Evolutionary conservation across 2,329 filamentous ascomycete genomes (phyloP).

Genomic region (Eurotiales sp.): DNA sequence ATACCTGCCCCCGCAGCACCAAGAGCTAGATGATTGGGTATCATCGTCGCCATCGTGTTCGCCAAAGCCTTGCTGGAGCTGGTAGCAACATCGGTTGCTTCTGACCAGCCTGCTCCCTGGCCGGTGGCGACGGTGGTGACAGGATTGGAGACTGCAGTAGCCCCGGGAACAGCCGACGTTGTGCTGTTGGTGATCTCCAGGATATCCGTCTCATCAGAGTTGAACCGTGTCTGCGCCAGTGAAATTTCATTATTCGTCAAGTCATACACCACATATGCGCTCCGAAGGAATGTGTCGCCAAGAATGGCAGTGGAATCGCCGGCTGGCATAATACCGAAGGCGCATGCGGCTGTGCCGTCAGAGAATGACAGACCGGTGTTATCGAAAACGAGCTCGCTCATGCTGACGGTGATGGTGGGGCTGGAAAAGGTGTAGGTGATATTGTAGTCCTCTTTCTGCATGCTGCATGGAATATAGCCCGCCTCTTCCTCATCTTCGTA

Average conservation of each 20-base stretch:
- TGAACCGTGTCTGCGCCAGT: slow-evolving; percentile 59
- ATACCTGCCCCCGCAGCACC: slow-evolving; percentile 5
- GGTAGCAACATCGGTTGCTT: not conserved
- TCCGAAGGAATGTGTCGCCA: slow-evolving; percentile 61
- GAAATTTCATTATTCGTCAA: slow-evolving; percentile 58
- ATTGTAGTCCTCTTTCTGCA: slow-evolving; percentile 47
- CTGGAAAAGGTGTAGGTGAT: slow-evolving; percentile 57
- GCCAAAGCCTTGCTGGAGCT: slow-evolving; percentile 3
- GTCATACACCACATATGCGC: slow-evolving; percentile 62
- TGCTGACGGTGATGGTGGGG: slow-evolving; percentile 51
- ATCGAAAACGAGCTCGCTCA: slow-evolving; percentile 55
- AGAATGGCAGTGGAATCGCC: slow-evolving; percentile 48
- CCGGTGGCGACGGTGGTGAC: slow-evolving; percentile 43
- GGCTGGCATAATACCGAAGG: slow-evolving; percentile 51
- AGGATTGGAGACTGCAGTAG: slow-evolving; percentile 49
- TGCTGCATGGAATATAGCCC: slow-evolving; percentile 53
- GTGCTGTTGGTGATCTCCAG: slow-evolving; percentile 52
- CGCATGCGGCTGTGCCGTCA: slow-evolving; percentile 36
- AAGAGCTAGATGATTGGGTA: slow-evolving; percentile 1
- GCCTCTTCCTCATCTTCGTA: slow-evolving; percentile 54
- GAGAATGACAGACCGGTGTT: slow-evolving; percentile 31
- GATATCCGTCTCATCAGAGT: slow-evolving; percentile 48
- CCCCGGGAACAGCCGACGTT: slow-evolving; percentile 48
- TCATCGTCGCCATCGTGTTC: not conserved
- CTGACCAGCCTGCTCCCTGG: not conserved